Evolutionary conservation across 2,329 filamentous ascomycete genomes (phyloP).

Genomic region (Aciculosporium take): DNA sequence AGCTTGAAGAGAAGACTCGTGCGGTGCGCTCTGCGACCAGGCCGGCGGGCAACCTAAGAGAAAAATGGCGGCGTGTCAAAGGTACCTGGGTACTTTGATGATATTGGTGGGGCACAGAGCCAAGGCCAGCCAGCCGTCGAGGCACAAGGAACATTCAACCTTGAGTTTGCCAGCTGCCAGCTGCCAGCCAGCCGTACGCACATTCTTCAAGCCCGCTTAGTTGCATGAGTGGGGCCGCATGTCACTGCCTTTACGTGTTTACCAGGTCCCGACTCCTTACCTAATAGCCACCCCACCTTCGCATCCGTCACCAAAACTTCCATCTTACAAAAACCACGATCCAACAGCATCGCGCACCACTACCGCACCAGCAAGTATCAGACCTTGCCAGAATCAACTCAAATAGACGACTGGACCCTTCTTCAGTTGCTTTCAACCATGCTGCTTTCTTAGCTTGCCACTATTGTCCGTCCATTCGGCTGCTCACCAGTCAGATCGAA

Average conservation of each 20-base stretch:
- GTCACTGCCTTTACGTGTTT: too few species aligned
- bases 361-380: too few species aligned
- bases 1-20: neutral
- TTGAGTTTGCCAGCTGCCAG: neutral
- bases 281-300: neutral
- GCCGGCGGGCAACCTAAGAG: neutral
- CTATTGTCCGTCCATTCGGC: neutral
- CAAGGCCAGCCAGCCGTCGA: neutral
- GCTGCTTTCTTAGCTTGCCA: neutral
- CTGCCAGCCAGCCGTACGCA: neutral
- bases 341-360: neutral
- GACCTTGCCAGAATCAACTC: too few species aligned
- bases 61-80: constrained; percentile 2
- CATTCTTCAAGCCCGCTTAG: constrained; percentile 4
- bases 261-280: too few species aligned
- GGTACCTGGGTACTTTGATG: neutral
- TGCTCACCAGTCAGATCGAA: neutral
- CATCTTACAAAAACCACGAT: neutral
- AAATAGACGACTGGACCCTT: neutral
- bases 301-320: neutral
- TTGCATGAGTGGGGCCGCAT: constrained; percentile 4
- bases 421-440: neutral
- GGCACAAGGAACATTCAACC: too few species aligned
- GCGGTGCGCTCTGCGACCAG: neutral
- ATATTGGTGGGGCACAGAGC: neutral